These are phyloP conservation scores for Pontederia paniculata DNA, from an alignment of 176 grass and related monocot species.

Conservation along the genomic window DNA sequence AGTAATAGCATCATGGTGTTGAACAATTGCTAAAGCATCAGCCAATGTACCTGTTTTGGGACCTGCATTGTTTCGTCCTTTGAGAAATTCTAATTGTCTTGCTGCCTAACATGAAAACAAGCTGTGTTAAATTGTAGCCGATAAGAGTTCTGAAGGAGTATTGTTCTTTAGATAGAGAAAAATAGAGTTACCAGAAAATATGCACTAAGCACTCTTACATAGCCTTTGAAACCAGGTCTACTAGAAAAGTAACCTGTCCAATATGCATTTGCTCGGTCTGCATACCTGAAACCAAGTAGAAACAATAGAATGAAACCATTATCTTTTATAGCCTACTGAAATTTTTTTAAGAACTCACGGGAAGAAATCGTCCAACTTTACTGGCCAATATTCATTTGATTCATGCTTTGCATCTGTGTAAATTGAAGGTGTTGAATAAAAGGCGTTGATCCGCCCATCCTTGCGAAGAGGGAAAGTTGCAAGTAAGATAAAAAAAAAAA, in stretches of 20 bases:
- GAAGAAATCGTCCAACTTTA: slow-evolving; percentile 96
- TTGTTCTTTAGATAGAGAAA: not conserved
- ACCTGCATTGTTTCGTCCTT: slow-evolving; percentile 38
- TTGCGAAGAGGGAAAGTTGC: slow-evolving; percentile 23
- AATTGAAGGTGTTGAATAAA: slow-evolving; percentile 98
- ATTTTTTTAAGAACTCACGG: slow-evolving; percentile 46
- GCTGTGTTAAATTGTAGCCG: not conserved
- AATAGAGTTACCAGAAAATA: slow-evolving; percentile 63
- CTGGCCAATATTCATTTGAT: slow-evolving; percentile 67
- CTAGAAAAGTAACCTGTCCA: slow-evolving; percentile 99
- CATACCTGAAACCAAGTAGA: slow-evolving; percentile 53
- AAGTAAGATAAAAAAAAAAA: not conserved
- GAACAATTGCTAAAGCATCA: slow-evolving; percentile 75
- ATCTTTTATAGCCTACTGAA: not conserved
- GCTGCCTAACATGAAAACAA: slow-evolving; percentile 38
- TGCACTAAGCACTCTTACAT: slow-evolving; percentile 70
- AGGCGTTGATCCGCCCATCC: slow-evolving; percentile 90
- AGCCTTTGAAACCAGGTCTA: slow-evolving; percentile 79
- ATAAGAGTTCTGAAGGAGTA: slow-evolving; percentile 1
- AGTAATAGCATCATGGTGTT: slow-evolving; percentile 88
- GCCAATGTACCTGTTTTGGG: slow-evolving; percentile 46
- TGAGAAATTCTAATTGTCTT: slow-evolving; percentile 78
- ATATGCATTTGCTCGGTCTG: slow-evolving; percentile 81
- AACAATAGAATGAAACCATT: slow-evolving; percentile 4
- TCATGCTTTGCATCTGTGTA: slow-evolving; percentile 94